Base-by-base conservation (phyloP, 2,329 filamentous ascomycete genomes). In the Aspergillus aculeatus region DNA sequence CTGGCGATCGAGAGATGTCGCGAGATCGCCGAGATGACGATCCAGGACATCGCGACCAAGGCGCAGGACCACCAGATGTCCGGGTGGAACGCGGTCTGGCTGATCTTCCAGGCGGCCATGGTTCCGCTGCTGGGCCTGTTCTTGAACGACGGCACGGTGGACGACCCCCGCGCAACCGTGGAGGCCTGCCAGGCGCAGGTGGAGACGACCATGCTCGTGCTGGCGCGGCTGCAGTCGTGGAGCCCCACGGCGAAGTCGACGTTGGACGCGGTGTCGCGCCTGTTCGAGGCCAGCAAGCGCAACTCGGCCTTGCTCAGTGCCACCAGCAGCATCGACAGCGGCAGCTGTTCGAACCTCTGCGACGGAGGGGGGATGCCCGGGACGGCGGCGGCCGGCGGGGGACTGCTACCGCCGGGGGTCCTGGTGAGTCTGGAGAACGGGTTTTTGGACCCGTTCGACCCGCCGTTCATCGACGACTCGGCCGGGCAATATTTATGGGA, bases 81-180 rank as follows among this genome's bases (percentile, higher is more conserved):
- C 0, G 89, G 89, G 9, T 93, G 89, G 90, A 91, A 91, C 71
- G 90, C 88, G 0, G 89, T 90, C 2, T 92, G 89, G 89, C 89
- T 92, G 75, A 83, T 91, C 60, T 93, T 91, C 76, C 90, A 93
- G 73, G 89, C 90, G 0, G 86, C 86, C 63, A 90, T 93, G 87
- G 86, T 93, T 9, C 90, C 90, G 0, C 82, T 94, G 1, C 84
- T 94, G 11, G 89, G 85, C 23, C 80, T 93, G 12, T 91, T 92
- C 72, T 70, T 76, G 38, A 72, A 73, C 19, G 74, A 76, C 57
- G 66, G 64, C 24, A 75, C 73, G 1, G 65, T 65, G 1, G 89
- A 85, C 80, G 87, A 91, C 70, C 80, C 75, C 2, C 82, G 87
- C 54, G 84, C 86, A 65, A 81, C 81, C 2, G 80, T 85, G 35